A percentile compares a stretch with the other conserved stretches of the same genome.
Evolutionary conservation across 2,329 filamentous ascomycete species (phyloP).

Genomic region (Neofusicoccum kwambonambiense): DNA sequence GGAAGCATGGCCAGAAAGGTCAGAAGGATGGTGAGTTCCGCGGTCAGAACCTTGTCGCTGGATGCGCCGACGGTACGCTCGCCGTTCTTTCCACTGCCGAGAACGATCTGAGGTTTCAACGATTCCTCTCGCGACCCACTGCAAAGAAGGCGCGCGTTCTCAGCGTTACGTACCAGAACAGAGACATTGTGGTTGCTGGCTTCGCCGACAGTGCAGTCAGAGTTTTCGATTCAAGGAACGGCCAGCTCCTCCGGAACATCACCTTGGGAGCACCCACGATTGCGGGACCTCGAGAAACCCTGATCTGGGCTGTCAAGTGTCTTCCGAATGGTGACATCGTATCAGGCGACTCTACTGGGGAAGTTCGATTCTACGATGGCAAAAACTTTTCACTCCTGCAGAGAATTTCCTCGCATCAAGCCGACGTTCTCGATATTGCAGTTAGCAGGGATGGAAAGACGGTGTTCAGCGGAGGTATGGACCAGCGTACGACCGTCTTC

Average conservation of each 20-base stretch:
- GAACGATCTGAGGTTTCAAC: constrained; percentile 76
- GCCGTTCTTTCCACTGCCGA: constrained; percentile 85
- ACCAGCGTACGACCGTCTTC: constrained; percentile 82
- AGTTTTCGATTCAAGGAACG: constrained; percentile 80
- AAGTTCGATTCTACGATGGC: constrained; percentile 90
- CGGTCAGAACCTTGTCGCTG: constrained; percentile 69
- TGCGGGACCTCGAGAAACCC: constrained; percentile 77
- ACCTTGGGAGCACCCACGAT: constrained; percentile 76
- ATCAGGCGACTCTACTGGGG: constrained; percentile 90
- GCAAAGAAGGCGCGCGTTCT: constrained; percentile 86
- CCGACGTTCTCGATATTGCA: constrained; percentile 87
- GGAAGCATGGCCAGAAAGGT: constrained; percentile 31
- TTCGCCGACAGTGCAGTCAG: constrained; percentile 97
- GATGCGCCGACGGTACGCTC: constrained; percentile 88
- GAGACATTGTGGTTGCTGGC: constrained; percentile 78
- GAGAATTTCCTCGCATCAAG: constrained; percentile 79
- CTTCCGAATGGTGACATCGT: constrained; percentile 86
- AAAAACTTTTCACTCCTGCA: constrained; percentile 88
- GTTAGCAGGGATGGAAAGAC: constrained; percentile 75
- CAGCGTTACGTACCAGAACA: constrained; percentile 85
- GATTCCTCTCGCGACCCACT: constrained; percentile 70
- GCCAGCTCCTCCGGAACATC: constrained; percentile 74
- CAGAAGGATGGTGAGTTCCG: constrained; percentile 21
- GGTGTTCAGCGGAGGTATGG: constrained; percentile 88
- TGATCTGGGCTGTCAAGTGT: constrained; percentile 92